Evolutionary conservation across 306 rosid genomes (phyloP), one percentile per base, ranked within the genome.

Genomic region (Citrullus amarus): DNA sequence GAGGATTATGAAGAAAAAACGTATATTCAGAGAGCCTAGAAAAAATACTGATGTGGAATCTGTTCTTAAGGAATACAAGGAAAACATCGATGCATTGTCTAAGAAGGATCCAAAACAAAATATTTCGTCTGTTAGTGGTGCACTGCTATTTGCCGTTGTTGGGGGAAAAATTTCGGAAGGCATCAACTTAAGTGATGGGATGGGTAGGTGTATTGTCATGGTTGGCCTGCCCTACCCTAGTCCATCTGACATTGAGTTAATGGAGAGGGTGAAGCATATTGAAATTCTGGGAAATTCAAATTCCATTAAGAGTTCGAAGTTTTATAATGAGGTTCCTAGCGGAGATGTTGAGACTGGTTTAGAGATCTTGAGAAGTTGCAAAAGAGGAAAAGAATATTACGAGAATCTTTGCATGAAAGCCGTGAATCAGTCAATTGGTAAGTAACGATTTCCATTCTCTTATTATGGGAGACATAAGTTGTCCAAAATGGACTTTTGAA

Each of bases 381-480:
- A 80, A 71, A 87, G 93, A 89, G 98, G 97, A 76, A 94, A 84
- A 87, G 93, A 92, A 57, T 91, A 95, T 76, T 95, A 95, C 38
- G 96, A 95, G 82, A 95, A 95, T 85, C 95, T 95, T 75, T 95
- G 98, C 97, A 92, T 95, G 97, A 95, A 95, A 81, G 97, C 98
- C 55, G 97, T 95, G 69, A 95, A 95, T 88, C 97, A 95, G 86
- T 92, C 98, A 79, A 95, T 95, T 59, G 97, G 97, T 95, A 65
- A 48, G 91, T 84, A 74, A 80, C 78, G 70, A 60, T 76, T 50
- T 12, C 28, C 28, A 13, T 32, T 56, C 38, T 68, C 34, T 55
- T 28, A 50, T 65, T 6, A 72, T 15, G 22, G 77, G 58, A 72
- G 60, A n/a, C 76, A 44, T 15, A 43, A n/a, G 76, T 71, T 11